Evolutionary conservation across 2,329 filamentous ascomycete species (phyloP), one percentile per base, ranked within the genome.

Genomic region (Biscogniauxia marginata): DNA sequence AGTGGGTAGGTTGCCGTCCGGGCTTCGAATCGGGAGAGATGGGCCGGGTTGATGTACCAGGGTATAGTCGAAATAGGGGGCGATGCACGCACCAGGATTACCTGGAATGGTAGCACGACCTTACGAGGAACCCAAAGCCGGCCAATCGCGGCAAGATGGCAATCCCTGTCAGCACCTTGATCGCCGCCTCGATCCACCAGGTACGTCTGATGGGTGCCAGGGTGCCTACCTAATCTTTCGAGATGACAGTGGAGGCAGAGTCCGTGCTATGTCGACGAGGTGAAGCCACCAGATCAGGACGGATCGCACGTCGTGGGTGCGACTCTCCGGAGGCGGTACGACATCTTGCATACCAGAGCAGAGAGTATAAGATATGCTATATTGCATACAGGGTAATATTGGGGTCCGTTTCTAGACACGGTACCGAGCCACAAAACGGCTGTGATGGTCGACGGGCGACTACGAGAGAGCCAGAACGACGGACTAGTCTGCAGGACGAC

Each of bases 121-220:
- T 39, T 39, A 39, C 30, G 30, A 39, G 30, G 30, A 39, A 39
- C 30, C 30, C 44, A 20, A 46, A 21, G 18, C 20, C 20, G 44
- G 44, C 44, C 44, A 46, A 46, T 46, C 44, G 44, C 18, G 45
- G 18, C 21, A 46, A 21, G 45, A 21, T 20, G 24, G 48, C 3
- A 34, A 30, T 19, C 19, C 34, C 39, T 45, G 50, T 52, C 50
- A 52, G 50, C 13, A 52, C 50, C 50, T 52, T 52, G 50, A 52
- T 52, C 43, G 50, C 7, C 43, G 43, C 8, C 50, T 19, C 5
- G 30, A 39, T 39, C 30, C 30, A 39, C 30, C n/a, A 6, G 30
- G n/a, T 39, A n/a, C 13, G 30, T 39, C 30, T 39, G 30, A 39
- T 39, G 30, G n/a, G n/a, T 11, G n/a, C 30, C 13, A 39, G 30